These are phyloP conservation scores for Aspergillus amoenus DNA, from an alignment of 2,329 filamentous ascomycete species.

Conservation along the genomic window DNA sequence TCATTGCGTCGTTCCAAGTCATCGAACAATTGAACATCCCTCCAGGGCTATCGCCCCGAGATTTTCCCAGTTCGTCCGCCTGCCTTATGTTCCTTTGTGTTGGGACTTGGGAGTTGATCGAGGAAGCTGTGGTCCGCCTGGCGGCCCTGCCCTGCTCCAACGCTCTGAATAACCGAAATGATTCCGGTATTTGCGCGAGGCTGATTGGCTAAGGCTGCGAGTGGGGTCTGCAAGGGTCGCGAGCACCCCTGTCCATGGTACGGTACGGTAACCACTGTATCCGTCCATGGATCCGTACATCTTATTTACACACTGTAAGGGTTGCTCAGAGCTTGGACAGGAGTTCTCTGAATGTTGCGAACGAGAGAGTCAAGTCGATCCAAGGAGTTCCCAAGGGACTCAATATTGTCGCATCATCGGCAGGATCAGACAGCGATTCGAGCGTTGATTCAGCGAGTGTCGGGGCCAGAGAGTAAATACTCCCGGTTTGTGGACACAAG, in stretches of 20 bases:
- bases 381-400: background rate
- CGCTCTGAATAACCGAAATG: conserved; percentile 10
- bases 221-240: conserved; percentile 19
- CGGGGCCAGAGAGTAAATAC: background rate
- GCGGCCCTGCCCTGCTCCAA: background rate
- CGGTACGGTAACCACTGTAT: conserved; percentile 15
- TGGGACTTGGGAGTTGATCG: background rate
- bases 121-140: background rate
- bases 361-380: background rate
- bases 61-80: background rate
- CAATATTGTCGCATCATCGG: background rate
- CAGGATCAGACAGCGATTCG: background rate
- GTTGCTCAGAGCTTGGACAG: too few relatives aligned
- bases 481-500: background rate
- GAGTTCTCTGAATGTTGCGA: background rate
- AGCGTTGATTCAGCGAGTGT: background rate
- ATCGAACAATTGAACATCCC: background rate
- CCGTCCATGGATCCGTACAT: conserved; percentile 18
- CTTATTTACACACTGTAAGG: conserved; percentile 10
- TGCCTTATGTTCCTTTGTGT: background rate
- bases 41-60: background rate
- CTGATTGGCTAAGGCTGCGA: conserved; percentile 12
- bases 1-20: background rate
- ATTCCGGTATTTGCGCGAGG: conserved; percentile 9
- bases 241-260: conserved; percentile 13